Base-by-base conservation (phyloP, 306 rosid genomes). In the Potentilla sterilis region DNA sequence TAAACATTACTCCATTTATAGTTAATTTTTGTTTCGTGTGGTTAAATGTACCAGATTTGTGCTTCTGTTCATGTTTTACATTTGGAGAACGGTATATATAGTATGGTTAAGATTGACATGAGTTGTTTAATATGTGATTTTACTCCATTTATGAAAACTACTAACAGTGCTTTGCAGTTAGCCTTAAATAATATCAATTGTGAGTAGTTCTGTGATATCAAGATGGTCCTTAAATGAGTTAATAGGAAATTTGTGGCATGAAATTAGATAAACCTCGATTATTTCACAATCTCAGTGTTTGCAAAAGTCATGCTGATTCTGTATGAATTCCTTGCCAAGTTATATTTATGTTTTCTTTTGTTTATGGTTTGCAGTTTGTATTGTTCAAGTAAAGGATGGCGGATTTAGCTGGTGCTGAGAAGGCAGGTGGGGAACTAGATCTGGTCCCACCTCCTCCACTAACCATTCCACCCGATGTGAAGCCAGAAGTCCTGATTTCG, bases 381-480 rank as follows among this genome's bases (percentile, higher is more conserved):
- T 61, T 63, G 9, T 72, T 58, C 75, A 55, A 35, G 21, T 65
- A 72, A 70, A 80, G 6, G 72, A 89, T 82, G 89, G 89, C 76
- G 79, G 62, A 63, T 62, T 57, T 67, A 42, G 66, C 69, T 21
- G 75, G 44, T 28, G 28, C 28, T 28, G 28, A 1, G 28, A 28
- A 28, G 28, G 28, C 28, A 28, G 28, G 28, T 63, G 84, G 77
- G 70, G 14, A 69, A 57, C 76, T 78, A 16, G 54, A 51, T 51
- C 16, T 51, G 21, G 5, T 51, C 57, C 57, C 22, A 1, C 51
- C 18, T 10, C 6, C 51, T 47, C 57, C 57, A 2, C 57, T 7
- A 51, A 4, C 19, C 52, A 51, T 51, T 51, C 57, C 57, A 19
- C 57, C 57, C 9, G 16, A 51, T n/a, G 32, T 57, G 34, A 57